Percentiles rank a stretch among this genome's conserved stretches.
These are phyloP conservation scores for Aspergillus asperescens DNA, from an alignment of 495 filamentous ascomycete species.

Conservation along the genomic window DNA sequence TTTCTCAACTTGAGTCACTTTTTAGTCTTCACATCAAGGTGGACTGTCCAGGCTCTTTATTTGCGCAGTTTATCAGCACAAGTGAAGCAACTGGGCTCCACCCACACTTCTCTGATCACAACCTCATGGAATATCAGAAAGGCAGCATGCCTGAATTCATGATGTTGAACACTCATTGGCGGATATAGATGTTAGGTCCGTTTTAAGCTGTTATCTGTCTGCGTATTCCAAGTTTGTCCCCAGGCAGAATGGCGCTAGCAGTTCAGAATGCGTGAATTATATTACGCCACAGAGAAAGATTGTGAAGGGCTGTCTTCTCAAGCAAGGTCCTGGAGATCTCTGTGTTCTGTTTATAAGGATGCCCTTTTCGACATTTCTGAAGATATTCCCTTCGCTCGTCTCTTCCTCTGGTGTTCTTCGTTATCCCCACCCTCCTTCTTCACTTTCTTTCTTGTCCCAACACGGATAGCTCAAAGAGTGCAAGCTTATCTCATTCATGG, in stretches of 20 bases:
- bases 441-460: background rate
- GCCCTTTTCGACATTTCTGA: background rate
- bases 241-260: background rate
- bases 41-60: background rate
- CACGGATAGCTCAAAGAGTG: background rate
- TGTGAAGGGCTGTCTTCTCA: background rate
- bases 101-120: background rate
- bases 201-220: background rate
- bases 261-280: background rate
- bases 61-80: too few relatives aligned
- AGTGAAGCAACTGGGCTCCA: too few relatives aligned
- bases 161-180: background rate
- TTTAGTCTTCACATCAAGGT: background rate
- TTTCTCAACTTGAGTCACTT: background rate
- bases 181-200: background rate
- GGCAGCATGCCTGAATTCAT: background rate
- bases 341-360: background rate
- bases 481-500: background rate
- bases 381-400: background rate
- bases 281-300: background rate
- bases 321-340: background rate
- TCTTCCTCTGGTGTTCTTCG: background rate
- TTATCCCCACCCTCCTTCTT: background rate
- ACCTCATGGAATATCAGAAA: background rate
- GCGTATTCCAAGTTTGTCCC: background rate